Evolutionary conservation across 768 basidiomycete genomes (phyloP), one percentile per base, ranked within the genome.

Genomic region (Lanmaoa pseudosensibilis): DNA sequence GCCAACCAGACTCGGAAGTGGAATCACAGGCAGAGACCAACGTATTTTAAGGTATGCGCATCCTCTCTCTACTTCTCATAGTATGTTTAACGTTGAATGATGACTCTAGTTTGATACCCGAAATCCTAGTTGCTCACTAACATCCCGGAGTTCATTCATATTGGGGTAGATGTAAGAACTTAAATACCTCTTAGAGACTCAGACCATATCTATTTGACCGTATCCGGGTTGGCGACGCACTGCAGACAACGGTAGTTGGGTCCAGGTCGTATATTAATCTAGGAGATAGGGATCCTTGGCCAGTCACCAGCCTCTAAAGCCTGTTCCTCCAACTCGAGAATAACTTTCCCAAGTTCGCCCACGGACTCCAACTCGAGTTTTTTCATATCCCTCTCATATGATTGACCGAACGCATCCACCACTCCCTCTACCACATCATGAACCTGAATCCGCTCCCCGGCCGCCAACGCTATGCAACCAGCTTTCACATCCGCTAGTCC

Each of bases 401-500:
- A 60, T 25, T 65, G 67, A 33, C 83, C 77, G 62, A 87, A 83
- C 18, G 75, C 74, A 37, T 67, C 57, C 21, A 83, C 71, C 45
- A 91, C 58, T 19, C 75, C 81, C 8, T 74, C 70, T 33, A 87
- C 77, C 65, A 88, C 85, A 5, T 73, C 77, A 46, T 73, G 70
- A 8, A 90, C 75, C 19, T 70, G 63, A 15, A 83, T 58, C 19
- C 65, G 48, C 50, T 72, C 68, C 15, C 73, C 73, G n/a, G 69
- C 70, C 23, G 77, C 82, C 41, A 69, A 67, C 56, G 79, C 82
- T 48, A 92, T 80, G 51, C 82, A 88, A 0, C 85, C 87, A 1
- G 94, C 92, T 52, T 77, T 82, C 39, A 98, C 93, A 56, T 91
- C 88, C 11, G 78, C 80, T 46, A 98, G 76, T 4, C 97, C 97